Evolutionary conservation across 2,329 filamentous ascomycete genomes (phyloP), one percentile per base, ranked within the genome.

Genomic region (Stachybotrys chartarum): DNA sequence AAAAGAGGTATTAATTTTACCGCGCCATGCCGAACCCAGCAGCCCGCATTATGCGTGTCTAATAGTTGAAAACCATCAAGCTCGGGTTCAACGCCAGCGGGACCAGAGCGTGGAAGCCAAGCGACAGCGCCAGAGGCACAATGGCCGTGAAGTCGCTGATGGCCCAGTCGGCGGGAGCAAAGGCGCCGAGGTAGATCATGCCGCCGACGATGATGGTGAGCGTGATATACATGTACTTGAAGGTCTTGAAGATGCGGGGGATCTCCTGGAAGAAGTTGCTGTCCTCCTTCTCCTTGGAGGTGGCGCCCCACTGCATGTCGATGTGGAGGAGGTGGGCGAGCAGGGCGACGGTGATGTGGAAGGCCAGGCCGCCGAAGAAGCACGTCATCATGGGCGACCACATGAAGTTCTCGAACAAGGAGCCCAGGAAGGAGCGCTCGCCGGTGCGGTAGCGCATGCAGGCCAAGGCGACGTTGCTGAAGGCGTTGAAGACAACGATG

Each of bases 31-130:
- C 35, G 35, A 42, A 42, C 35, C 24, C 35, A 42, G 35, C 35
- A 14, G 14, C 35, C 10, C 35, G 10, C 8, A 10, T 42, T 10
- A 42, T 42, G 35, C 35, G 35, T 10, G 5, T 14, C 53, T 55
- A 62, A 32, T 63, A 64, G 50, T 62, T 63, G 54, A 62, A 64
- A 16, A 63, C 49, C 82, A 87, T 86, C 70, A 86, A 65, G 52
- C 80, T 81, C 18, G 84, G 84, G 61, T 86, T 86, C 58, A 86
- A 68, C 55, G 75, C 75, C 51, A 87, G 77, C 10, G 83, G 83
- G 56, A 85, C 67, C 46, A 81, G 67, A 64, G 85, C 81, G 30
- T 58, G 56, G 42, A 58, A 58, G 8, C 49, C 52, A 45, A 58
- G 83, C 61, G 86, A 86, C 57, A 86, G 69, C 54, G 75, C 74